phyloP scores from a whole-genome alignment of 768 basidiomycete species.

The Dioszegia hungarica region DNA sequence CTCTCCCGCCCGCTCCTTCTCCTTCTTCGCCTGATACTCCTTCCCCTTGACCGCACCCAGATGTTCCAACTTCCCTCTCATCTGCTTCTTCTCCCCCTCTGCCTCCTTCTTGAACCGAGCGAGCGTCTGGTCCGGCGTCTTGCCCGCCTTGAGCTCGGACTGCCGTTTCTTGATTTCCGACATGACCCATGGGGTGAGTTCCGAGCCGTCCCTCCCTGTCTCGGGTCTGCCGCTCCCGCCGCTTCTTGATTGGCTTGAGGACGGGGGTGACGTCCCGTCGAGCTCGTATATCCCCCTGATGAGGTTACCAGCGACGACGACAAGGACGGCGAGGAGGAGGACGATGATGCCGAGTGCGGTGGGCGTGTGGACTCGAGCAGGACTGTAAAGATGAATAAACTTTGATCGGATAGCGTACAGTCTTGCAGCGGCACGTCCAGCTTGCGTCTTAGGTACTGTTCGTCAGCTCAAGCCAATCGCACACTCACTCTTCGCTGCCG shows the following conservation, averaged over 20 bases:
- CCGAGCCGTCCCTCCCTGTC: background rate
- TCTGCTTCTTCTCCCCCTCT: conserved; percentile 8
- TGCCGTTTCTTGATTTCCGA: conserved; percentile 17
- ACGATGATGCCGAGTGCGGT: conserved; percentile 12
- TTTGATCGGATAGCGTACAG: conserved; percentile 8
- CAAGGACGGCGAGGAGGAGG: conserved; percentile 10
- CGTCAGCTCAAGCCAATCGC: background rate
- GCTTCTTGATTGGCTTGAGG: background rate
- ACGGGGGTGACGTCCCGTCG: conserved; percentile 6
- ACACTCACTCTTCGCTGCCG: background rate
- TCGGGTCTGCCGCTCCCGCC: background rate
- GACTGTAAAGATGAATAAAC: conserved; percentile 13
- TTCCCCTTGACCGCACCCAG: background rate
- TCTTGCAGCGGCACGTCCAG: background rate
- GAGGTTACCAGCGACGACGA: conserved; percentile 17
- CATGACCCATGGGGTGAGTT: background rate
- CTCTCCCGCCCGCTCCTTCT: conserved; percentile 13
- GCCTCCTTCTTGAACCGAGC: conserved; percentile 12
- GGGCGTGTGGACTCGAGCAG: conserved; percentile 9
- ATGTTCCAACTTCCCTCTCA: conserved; percentile 9
- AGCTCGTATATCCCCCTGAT: conserved; percentile 26
- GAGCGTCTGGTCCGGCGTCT: conserved; percentile 6
- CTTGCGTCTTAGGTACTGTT: background rate
- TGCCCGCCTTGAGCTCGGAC: conserved; percentile 9
- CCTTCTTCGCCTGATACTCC: conserved; percentile 8